Evolutionary conservation across 805 yeast species (phyloP).

Genomic region (Cephaloascus fragrans): DNA sequence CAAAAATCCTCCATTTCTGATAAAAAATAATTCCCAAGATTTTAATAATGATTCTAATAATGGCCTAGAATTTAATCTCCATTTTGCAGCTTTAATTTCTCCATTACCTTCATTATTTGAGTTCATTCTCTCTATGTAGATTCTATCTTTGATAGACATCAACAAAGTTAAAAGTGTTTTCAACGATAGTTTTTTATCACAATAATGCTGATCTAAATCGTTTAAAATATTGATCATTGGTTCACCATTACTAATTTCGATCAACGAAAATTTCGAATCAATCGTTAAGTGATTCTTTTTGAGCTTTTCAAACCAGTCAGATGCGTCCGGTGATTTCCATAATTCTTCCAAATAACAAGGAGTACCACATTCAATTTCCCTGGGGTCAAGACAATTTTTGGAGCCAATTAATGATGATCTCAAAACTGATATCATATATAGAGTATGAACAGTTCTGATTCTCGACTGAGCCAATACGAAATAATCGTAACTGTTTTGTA

Average conservation of each 20-base stretch:
- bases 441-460: constrained; percentile 41
- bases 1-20: constrained; percentile 54
- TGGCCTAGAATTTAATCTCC: constrained; percentile 60
- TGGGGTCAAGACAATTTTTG: constrained; percentile 24
- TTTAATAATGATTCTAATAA: constrained; percentile 45
- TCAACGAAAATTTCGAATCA: constrained; percentile 45
- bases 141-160: constrained; percentile 58
- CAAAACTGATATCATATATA: constrained; percentile 39
- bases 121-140: constrained; percentile 39
- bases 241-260: constrained; percentile 50
- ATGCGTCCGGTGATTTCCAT: constrained; percentile 43
- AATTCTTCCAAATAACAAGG: constrained; percentile 51
- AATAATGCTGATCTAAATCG: constrained; percentile 31
- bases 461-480: constrained; percentile 46
- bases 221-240: constrained; percentile 32
- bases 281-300: constrained; percentile 24
- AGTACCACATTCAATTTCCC: constrained; percentile 52
- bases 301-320: constrained; percentile 41
- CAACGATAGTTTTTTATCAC: constrained; percentile 30
- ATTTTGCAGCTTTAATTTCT: constrained; percentile 41
- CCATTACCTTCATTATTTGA: constrained; percentile 24
- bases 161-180: constrained; percentile 45
- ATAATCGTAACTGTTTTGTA: constrained; percentile 37
- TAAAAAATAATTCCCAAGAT: constrained; percentile 58
- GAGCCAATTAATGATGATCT: constrained; percentile 35